Evolutionary conservation across 2,329 filamentous ascomycete species (phyloP).

Genomic region (Dactylellina haptotyla): DNA sequence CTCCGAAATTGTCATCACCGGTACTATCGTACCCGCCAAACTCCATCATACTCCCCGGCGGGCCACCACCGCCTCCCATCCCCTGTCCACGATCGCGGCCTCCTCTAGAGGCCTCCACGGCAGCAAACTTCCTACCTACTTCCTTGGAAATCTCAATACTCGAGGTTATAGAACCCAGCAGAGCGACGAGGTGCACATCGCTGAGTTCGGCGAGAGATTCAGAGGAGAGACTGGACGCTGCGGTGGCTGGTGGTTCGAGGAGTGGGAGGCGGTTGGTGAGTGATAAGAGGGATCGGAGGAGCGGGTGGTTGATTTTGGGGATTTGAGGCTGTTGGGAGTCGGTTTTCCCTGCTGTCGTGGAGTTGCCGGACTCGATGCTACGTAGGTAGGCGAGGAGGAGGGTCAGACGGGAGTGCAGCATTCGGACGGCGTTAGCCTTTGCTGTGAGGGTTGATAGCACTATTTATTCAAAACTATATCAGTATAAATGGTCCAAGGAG

Average conservation of each 20-base stretch:
- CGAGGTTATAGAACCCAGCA: conserved; percentile 79
- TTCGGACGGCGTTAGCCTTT: conserved; percentile 92
- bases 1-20: conserved; percentile 61
- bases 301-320: conserved; percentile 65
- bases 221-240: conserved; percentile 69
- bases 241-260: conserved; percentile 75
- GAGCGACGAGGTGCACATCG: conserved; percentile 80
- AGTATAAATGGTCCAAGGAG: not conserved
- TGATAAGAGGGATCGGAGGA: conserved; percentile 88
- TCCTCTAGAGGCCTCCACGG: conserved; percentile 54
- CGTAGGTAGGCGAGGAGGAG: conserved; percentile 81
- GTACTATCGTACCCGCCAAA: conserved; percentile 49
- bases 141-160: conserved; percentile 77
- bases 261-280: conserved; percentile 81
- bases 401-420: conserved; percentile 81
- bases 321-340: conserved; percentile 52
- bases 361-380: conserved; percentile 59
- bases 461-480: conserved; percentile 56
- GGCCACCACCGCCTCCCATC: conserved; percentile 13
- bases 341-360: conserved; percentile 49
- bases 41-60: conserved; percentile 31
- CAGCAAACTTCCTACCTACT: conserved; percentile 77
- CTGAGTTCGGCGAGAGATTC: conserved; percentile 82
- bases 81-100: conserved; percentile 28
- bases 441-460: conserved; percentile 77